phyloP scores from a whole-genome alignment of 164 flowering plant species.

The Dillenia suffruticosa region DNA sequence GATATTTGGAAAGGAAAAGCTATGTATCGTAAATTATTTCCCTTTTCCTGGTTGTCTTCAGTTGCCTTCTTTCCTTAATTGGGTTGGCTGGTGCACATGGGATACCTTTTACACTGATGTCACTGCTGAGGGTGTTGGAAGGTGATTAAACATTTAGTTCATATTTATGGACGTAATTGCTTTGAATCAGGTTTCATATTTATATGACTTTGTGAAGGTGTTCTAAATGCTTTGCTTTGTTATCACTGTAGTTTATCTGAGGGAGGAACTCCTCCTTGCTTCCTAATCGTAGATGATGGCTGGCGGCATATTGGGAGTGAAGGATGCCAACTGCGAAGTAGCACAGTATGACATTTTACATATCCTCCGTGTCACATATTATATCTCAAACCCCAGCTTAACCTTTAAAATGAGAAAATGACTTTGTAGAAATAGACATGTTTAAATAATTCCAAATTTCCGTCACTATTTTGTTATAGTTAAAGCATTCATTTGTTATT shows the following conservation, averaged over 20 bases:
- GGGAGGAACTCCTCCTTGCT: constrained; percentile 87
- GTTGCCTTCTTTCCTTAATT: too few relatives aligned
- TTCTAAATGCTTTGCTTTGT: neutral
- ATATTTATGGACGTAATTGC: too few relatives aligned
- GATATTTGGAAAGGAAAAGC: neutral
- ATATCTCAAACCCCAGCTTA: too few relatives aligned
- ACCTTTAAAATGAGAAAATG: too few relatives aligned
- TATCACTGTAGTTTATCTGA: constrained; percentile 52
- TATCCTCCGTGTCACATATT: neutral
- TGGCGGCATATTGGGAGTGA: constrained; percentile 89
- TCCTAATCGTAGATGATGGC: constrained; percentile 92
- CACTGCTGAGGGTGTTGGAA: constrained; percentile 92
- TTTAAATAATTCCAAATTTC: too few relatives aligned
- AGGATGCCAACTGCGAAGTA: constrained; percentile 50
- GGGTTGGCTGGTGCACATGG: too few relatives aligned
- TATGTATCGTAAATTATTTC: neutral
- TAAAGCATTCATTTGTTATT: neutral
- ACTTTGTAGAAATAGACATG: too few relatives aligned
- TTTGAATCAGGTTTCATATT: too few relatives aligned
- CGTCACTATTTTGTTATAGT: constrained; percentile 9
- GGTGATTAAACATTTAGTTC: constrained; percentile 27
- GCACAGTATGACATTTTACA: constrained; percentile 62
- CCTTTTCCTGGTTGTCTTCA: too few relatives aligned
- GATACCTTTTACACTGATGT: constrained; percentile 97
- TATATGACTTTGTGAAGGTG: too few relatives aligned